Evolutionary conservation across 2,329 filamentous ascomycete genomes (phyloP), one percentile per base, ranked within the genome.

Genomic region (Chlorencoelia australis): DNA sequence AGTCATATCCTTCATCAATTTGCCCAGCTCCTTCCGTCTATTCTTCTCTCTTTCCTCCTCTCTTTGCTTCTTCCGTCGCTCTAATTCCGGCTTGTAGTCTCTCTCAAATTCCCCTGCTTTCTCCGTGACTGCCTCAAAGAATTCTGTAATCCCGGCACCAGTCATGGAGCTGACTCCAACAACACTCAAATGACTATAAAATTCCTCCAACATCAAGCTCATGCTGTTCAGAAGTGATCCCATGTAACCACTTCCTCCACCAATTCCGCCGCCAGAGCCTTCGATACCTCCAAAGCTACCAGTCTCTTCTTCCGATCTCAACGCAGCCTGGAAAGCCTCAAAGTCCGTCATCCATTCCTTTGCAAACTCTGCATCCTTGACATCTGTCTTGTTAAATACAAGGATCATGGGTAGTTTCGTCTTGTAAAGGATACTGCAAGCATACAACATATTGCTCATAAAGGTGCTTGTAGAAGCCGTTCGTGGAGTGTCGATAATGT

Each of bases 311-410:
- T 96, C 91, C 17, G 74, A 66, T 32, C 75, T 73, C 30, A 98
- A 67, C 1, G 93, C 89, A 11, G 75, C 75, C 58, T 96, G 91
- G 64, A 98, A 98, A 1, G 83, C 78, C 48, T 98, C 91, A 54
- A 95, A 98, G 60, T 98, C 89, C 5, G 88, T 94, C 91, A 98
- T 98, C 91, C 93, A 98, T 57, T 96, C 87, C 63, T 89, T 91
- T 1, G 88, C 91, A 54, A 94, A 94, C 17, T 75, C 73, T 0
- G 87, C 85, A 53, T 93, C 82, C 59, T 94, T 86, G 27, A 94
- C 86, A 54, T 98, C 91, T 0, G 88, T 95, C 67, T 98, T 98
- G 69, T 98, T 98, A 70, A 98, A 96, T 8, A 98, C 91, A 6
- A 98, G 66, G 36, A 98, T 93, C 91, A 98, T 98, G 16, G 91